phyloP scores from a whole-genome alignment of 805 yeast species.

The Lipomyces anomalus region DNA sequence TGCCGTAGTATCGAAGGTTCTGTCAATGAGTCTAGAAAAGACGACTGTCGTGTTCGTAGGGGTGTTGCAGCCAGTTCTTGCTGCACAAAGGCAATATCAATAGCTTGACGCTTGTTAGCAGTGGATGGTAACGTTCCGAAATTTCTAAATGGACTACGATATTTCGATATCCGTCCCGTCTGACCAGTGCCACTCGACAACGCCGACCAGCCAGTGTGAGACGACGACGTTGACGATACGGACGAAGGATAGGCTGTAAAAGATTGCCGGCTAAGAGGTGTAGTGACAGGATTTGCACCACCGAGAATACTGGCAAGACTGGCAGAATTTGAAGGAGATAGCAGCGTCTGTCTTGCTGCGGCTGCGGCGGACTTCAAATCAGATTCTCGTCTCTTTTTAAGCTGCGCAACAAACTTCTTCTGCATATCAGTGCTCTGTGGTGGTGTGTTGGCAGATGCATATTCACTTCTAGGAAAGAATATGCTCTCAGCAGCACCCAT shows the following conservation, averaged over 20 bases:
- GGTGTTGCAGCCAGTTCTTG: slow-evolving; percentile 6
- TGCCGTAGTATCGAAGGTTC: too few relatives aligned
- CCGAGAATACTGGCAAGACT: too few relatives aligned
- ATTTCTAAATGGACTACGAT: slow-evolving; percentile 14
- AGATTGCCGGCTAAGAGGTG: neutral
- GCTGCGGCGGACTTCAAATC: too few relatives aligned
- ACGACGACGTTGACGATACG: neutral
- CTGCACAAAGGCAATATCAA: slow-evolving; percentile 1
- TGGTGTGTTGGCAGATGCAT: too few relatives aligned
- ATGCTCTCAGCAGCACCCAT: too few relatives aligned
- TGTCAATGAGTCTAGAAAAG: slow-evolving; percentile 4
- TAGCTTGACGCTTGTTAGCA: neutral
- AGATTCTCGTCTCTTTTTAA: too few relatives aligned
- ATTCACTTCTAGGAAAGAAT: too few relatives aligned
- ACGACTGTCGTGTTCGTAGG: slow-evolving; percentile 6
- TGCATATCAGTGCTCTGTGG: too few relatives aligned
- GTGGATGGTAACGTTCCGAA: neutral
- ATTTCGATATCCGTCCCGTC: slow-evolving; percentile 7
- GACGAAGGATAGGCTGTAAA: neutral
- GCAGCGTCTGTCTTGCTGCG: too few relatives aligned
- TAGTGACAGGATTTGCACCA: neutral
- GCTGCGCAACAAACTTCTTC: too few relatives aligned
- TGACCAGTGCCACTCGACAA: neutral
- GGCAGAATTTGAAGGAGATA: too few relatives aligned
- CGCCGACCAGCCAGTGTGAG: neutral